Conservation (phyloP, 2,329 filamentous ascomycete genomes). For the Pyrenochaeta sp. region DNA sequence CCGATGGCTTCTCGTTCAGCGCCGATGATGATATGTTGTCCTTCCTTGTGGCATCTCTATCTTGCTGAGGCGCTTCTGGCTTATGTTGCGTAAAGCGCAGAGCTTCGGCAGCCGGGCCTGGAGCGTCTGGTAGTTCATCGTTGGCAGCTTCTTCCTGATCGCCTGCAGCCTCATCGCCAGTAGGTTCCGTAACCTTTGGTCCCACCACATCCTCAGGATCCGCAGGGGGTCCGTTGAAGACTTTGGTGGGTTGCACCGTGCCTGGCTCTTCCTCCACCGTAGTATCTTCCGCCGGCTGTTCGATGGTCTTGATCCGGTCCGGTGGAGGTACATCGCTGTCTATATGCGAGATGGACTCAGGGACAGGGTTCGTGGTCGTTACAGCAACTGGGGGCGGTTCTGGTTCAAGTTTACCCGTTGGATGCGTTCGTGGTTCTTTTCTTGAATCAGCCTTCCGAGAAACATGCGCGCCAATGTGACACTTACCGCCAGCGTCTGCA, state of each 20-base stretch:
- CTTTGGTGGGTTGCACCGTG: conserved; percentile 20
- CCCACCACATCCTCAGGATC: conserved; percentile 28
- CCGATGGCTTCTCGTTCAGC: conserved; percentile 38
- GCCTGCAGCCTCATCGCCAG: conserved; percentile 19
- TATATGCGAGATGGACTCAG: conserved; percentile 33
- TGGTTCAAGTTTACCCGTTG: conserved; percentile 9
- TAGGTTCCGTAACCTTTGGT: conserved; percentile 25
- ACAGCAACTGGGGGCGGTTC: conserved; percentile 16
- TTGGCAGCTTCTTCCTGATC: conserved; percentile 10
- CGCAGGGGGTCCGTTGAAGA: conserved; percentile 25
- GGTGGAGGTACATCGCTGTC: conserved; percentile 27
- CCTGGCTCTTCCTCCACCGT: conserved; percentile 26
- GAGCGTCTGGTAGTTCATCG: conserved; percentile 27
- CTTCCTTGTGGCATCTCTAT: conserved; percentile 8
- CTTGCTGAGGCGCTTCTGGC: conserved; percentile 3
- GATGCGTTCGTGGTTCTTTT: conserved; percentile 18
- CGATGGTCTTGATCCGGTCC: conserved; percentile 19
- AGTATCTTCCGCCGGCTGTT: conserved; percentile 23
- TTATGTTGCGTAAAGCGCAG: conserved; percentile 20
- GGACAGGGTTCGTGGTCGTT: conserved; percentile 25
- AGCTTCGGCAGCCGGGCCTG: conserved; percentile 34
- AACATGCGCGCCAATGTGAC: neutral
- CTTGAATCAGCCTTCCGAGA: conserved; percentile 4
- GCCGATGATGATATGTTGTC: conserved; percentile 30
- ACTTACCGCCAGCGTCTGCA: conserved; percentile 33